These are phyloP conservation scores for Blastomyces gilchristii DNA, from an alignment of 2,329 filamentous ascomycete species.

Conservation along the genomic window DNA sequence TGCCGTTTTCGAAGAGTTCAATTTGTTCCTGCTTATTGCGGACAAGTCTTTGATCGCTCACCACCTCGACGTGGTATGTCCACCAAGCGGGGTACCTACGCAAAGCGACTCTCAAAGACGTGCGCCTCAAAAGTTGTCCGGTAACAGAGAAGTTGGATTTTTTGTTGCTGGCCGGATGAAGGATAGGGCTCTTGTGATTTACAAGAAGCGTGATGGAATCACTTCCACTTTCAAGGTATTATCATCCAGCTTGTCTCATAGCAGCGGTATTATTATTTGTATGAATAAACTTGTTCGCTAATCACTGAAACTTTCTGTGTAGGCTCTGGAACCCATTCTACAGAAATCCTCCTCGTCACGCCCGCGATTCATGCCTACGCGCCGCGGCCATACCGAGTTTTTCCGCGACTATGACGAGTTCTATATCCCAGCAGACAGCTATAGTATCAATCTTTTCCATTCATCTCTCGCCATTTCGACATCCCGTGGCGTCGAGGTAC, in stretches of 20 bases:
- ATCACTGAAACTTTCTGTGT: not conserved
- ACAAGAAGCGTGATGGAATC: conserved; percentile 88
- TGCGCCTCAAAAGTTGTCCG: conserved; percentile 82
- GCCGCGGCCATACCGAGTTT: conserved; percentile 71
- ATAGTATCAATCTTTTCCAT: conserved; percentile 91
- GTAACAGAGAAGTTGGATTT: conserved; percentile 86
- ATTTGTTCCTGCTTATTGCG: conserved; percentile 78
- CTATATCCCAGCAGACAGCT: conserved; percentile 93
- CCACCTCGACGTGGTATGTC: conserved; percentile 73
- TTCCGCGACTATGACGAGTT: conserved; percentile 99
- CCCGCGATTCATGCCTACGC: conserved; percentile 49
- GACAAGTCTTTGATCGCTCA: conserved; percentile 89
- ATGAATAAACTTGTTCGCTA: conserved; percentile 6
- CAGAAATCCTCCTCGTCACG: conserved; percentile 85
- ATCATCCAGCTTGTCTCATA: conserved; percentile 8
- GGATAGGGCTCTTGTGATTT: conserved; percentile 86
- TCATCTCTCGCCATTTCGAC: conserved; percentile 87
- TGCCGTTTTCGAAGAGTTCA: conserved; percentile 89
- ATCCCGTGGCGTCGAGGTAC: conserved; percentile 83
- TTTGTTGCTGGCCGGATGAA: conserved; percentile 97
- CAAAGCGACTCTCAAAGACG: conserved; percentile 63
- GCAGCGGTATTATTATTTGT: not conserved
- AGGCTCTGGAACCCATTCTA: conserved; percentile 88
- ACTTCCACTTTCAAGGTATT: conserved; percentile 75
- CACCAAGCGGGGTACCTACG: conserved; percentile 37